Base-by-base conservation (phyloP, 192 early-diverging fungal species). In the Backusella sp. region DNA sequence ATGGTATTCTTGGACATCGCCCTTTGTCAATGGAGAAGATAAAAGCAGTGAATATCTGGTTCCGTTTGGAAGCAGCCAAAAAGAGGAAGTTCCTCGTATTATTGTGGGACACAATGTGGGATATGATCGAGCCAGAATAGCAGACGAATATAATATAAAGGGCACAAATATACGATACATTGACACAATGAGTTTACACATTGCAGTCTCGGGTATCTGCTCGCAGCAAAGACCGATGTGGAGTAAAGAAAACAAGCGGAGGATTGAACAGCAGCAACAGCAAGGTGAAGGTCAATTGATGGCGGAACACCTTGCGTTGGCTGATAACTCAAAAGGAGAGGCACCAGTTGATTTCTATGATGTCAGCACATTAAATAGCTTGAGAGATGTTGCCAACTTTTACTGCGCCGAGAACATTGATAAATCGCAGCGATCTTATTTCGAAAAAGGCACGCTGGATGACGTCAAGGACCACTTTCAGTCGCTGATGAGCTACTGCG, bases 1-100 rank as follows among this genome's bases (percentile, higher is more conserved):
- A 6, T 99, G 98, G 98, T 99, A 98, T 79, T 83, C 89, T 26
- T 99, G 97, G 97, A 86, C 92, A 19, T 94, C 96, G 21, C 96
- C 97, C n/a, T 90, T 90, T 76, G 76, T 97, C 41, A 46, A 80
- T 11, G 88, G 78, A 11, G 79, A 88, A 17, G 81, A 82, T 30
- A 46, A 82, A 14, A 75, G 84, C 32, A 77, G 84, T 17, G 80
- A 85, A 34, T 77, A 85, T 69, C 79, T 97, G 68, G 91, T 97
- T 30, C 91, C 93, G 12, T 77, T 96, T 21, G 91, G 89, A 21
- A 15, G 30, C 19, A n/a, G 17, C 3, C 36, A 8, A 4, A 23
- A 74, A 9, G 79, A 79, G 4, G 68, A 77, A 6, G 59, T 39
- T 37, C 77, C 83, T 39, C 83, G 91, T 0, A 62, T 96, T 2